A percentile compares a stretch with the other conserved stretches of the same genome.
Conservation (phyloP, 345 rosid genomes). For the Hibiscus syriacus region DNA sequence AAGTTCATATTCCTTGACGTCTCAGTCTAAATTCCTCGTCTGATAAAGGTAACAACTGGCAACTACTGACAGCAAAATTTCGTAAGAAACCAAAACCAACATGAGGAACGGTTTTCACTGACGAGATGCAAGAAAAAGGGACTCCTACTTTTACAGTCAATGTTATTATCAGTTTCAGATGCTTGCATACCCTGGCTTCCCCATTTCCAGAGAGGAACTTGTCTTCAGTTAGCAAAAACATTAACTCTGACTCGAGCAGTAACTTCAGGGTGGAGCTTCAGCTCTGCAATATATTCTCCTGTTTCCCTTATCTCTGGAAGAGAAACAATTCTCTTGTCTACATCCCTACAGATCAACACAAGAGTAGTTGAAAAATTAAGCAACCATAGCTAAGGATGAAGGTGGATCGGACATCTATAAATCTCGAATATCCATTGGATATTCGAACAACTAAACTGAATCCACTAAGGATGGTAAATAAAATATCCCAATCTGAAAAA, state of each 20-base stretch:
- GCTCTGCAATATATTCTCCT: conserved; percentile 83
- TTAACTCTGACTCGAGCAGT: conserved; percentile 70
- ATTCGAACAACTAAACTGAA: background rate
- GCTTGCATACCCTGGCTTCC: conserved; percentile 21
- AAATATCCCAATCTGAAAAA: background rate
- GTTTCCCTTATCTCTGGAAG: conserved; percentile 91
- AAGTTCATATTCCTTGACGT: background rate
- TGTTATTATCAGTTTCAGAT: background rate
- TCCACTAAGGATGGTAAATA: background rate
- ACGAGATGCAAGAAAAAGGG: too few relatives aligned
- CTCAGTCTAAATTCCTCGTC: background rate
- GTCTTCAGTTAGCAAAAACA: conserved; percentile 60
- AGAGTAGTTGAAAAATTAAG: background rate
- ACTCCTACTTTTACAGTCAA: too few relatives aligned
- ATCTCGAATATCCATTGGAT: background rate
- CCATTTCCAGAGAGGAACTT: conserved; percentile 12
- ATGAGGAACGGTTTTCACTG: too few relatives aligned
- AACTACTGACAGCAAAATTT: too few relatives aligned
- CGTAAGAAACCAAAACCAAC: too few relatives aligned
- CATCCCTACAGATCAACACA: conserved; percentile 47
- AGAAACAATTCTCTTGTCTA: conserved; percentile 68
- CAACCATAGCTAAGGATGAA: background rate
- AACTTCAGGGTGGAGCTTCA: conserved; percentile 93
- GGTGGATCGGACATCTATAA: background rate
- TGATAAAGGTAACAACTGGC: background rate